These are phyloP conservation scores for Hypomontagnella submonticulosa DNA, from an alignment of 495 filamentous ascomycete species.

Conservation along the genomic window DNA sequence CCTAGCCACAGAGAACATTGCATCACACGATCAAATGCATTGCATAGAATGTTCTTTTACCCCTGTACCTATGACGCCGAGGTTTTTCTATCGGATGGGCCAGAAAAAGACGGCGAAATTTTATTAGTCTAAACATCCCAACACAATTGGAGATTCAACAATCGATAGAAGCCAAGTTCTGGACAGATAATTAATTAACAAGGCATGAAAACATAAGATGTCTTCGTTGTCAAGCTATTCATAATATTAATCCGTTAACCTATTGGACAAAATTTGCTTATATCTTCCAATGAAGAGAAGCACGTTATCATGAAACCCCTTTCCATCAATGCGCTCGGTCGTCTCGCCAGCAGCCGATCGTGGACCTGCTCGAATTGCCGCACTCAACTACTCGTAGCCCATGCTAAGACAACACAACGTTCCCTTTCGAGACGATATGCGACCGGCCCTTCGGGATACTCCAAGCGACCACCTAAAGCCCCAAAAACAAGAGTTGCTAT, in stretches of 20 bases:
- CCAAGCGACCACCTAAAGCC: constrained; percentile 31
- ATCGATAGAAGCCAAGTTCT: constrained; percentile 25
- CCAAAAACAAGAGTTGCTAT: constrained; percentile 31
- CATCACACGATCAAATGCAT: constrained; percentile 32
- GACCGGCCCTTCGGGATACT: constrained; percentile 37
- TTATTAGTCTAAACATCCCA: constrained; percentile 40
- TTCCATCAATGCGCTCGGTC: constrained; percentile 44
- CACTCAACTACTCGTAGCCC: constrained; percentile 42
- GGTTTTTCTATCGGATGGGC: constrained; percentile 34
- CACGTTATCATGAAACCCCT: constrained; percentile 47
- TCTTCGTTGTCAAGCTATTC: constrained; percentile 29
- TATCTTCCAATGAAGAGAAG: constrained; percentile 31
- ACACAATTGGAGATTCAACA: constrained; percentile 42
- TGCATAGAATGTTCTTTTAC: constrained; percentile 34
- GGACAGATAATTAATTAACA: constrained; percentile 8
- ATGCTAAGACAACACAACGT: constrained; percentile 41
- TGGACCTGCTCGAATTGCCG: constrained; percentile 60
- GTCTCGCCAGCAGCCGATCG: constrained; percentile 44
- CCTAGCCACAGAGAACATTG: constrained; percentile 19
- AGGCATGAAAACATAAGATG: constrained; percentile 31
- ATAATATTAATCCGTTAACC: constrained; percentile 17
- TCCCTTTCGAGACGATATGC: constrained; percentile 47
- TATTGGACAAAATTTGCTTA: constrained; percentile 1
- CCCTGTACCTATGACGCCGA: constrained; percentile 46
- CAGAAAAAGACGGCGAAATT: constrained; percentile 37